Conservation (phyloP, 495 filamentous ascomycete species). For the Neurospora tetraspora region DNA sequence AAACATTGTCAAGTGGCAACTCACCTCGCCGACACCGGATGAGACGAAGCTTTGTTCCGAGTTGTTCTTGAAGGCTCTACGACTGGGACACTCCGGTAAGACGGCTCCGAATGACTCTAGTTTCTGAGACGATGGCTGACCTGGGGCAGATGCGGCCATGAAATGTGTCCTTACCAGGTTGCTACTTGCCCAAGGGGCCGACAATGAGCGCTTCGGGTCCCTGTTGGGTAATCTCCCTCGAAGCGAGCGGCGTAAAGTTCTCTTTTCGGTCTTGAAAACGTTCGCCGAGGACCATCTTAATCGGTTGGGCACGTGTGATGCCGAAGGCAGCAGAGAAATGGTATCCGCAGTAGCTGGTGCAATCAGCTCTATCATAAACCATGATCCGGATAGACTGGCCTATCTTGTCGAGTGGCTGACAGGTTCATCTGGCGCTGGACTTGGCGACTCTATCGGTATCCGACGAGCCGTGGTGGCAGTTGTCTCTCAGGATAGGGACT, state of each 20-base stretch:
- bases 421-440: conserved; percentile 51
- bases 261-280: conserved; percentile 49
- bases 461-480: conserved; percentile 56
- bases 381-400: conserved; percentile 29
- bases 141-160: conserved; percentile 42
- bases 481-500: conserved; percentile 41
- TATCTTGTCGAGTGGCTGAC: conserved; percentile 62
- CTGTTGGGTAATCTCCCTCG: conserved; percentile 40
- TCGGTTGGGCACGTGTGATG: conserved; percentile 17
- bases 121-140: conserved; percentile 4
- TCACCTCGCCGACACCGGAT: conserved; percentile 25
- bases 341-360: conserved; percentile 42
- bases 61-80: conserved; percentile 54
- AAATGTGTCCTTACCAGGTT: conserved; percentile 38
- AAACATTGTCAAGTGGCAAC: conserved; percentile 48
- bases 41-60: conserved; percentile 46
- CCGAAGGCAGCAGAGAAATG: conserved; percentile 19
- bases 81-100: conserved; percentile 65
- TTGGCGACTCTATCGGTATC: conserved; percentile 51
- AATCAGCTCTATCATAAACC: conserved; percentile 28
- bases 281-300: conserved; percentile 47
- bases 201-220: conserved; percentile 21
- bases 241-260: conserved; percentile 48
- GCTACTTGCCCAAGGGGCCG: conserved; percentile 28
- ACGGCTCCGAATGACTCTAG: conserved; percentile 7